Conservation (phyloP, 768 basidiomycete genomes). For the Phlegmacium glaucopus region DNA sequence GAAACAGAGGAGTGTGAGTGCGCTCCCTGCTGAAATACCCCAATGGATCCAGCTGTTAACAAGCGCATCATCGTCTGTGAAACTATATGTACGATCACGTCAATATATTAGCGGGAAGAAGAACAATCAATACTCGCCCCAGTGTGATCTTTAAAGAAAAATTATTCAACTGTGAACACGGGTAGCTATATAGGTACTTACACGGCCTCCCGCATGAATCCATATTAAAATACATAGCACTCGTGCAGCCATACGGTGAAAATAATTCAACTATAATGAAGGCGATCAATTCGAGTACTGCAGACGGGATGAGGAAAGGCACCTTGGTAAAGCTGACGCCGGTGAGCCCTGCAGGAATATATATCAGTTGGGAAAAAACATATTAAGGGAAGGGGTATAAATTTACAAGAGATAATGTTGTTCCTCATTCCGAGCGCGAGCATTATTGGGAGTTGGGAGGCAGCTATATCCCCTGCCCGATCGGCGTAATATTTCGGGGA, state of each 20-base stretch:
- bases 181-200: slow-evolving; percentile 20
- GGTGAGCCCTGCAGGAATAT: slow-evolving; percentile 40
- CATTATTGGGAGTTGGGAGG: slow-evolving; percentile 51
- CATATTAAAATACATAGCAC: slow-evolving; percentile 43
- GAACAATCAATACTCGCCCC: slow-evolving; percentile 11
- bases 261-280: slow-evolving; percentile 36
- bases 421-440: slow-evolving; percentile 59
- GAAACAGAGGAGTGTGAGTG: slow-evolving; percentile 41
- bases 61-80: slow-evolving; percentile 16
- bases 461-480: slow-evolving; percentile 40
- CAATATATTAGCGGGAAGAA: neutral
- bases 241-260: slow-evolving; percentile 48
- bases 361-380: neutral
- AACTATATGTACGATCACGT: slow-evolving; percentile 4
- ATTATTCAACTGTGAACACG: neutral
- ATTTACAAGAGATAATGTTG: slow-evolving; percentile 42
- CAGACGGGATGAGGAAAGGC: neutral
- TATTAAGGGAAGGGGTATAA: neutral
- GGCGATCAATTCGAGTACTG: no score
- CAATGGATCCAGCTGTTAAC: slow-evolving; percentile 28
- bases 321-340: slow-evolving; percentile 48
- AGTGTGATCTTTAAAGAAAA: slow-evolving; percentile 11
- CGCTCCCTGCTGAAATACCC: slow-evolving; percentile 32
- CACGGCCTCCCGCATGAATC: slow-evolving; percentile 44
- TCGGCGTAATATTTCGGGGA: slow-evolving; percentile 39